Evolutionary conservation across 495 filamentous ascomycete genomes (phyloP).

Genomic region (Aspergillus biplanus): DNA sequence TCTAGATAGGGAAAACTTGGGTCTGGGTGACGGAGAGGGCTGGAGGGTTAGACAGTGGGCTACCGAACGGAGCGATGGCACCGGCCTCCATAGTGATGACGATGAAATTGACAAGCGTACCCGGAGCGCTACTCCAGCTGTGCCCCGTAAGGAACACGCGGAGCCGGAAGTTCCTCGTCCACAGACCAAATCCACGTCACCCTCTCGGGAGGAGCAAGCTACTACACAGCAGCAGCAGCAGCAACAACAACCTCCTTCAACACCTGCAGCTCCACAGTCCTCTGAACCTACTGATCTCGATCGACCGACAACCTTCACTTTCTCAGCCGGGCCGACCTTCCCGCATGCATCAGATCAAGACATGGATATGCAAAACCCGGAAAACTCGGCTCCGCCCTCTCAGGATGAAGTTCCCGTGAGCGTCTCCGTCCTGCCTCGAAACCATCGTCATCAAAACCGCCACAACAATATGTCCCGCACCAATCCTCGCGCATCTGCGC

Average conservation of each 20-base stretch:
- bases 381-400: conserved; percentile 38
- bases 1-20: conserved; percentile 78
- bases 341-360: conserved; percentile 66
- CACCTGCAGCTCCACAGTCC: conserved; percentile 25
- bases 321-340: conserved; percentile 63
- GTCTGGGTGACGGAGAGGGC: conserved; percentile 76
- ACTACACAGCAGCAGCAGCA: conserved; percentile 31
- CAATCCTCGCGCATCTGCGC: conserved; percentile 47
- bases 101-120: conserved; percentile 64
- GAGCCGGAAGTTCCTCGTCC: conserved; percentile 40
- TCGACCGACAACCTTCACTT: conserved; percentile 63
- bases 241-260: conserved; percentile 30
- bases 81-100: conserved; percentile 71
- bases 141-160: conserved; percentile 54
- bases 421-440: conserved; percentile 56
- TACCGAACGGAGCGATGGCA: conserved; percentile 73
- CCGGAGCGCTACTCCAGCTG: conserved; percentile 62
- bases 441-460: conserved; percentile 54
- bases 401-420: conserved; percentile 48
- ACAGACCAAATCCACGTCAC: conserved; percentile 41
- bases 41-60: conserved; percentile 84
- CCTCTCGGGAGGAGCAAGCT: conserved; percentile 51
- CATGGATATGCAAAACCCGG: conserved; percentile 60
- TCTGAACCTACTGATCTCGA: conserved; percentile 33
- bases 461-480: conserved; percentile 46